Evolutionary conservation across 768 basidiomycete genomes (phyloP).

Genomic region (Psilocybe cubensis): DNA sequence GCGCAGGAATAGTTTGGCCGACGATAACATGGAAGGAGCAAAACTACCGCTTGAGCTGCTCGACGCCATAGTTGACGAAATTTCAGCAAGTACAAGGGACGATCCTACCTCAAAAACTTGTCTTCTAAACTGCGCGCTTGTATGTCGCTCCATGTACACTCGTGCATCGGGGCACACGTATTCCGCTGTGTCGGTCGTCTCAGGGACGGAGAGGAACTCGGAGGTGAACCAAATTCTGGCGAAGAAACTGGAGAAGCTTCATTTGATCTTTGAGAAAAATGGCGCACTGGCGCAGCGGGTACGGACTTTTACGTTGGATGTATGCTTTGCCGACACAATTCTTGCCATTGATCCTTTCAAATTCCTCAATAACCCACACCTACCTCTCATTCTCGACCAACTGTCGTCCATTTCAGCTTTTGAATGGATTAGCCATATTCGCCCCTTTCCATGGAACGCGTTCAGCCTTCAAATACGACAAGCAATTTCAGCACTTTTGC

Average conservation of each 20-base stretch:
- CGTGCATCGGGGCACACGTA: conserved; percentile 9
- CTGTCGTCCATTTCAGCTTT: conserved; percentile 4
- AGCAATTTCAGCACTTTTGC: neutral
- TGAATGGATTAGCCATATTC: conserved; percentile 2
- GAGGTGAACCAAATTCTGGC: neutral
- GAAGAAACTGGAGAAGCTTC: conserved; percentile 1
- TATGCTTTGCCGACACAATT: neutral
- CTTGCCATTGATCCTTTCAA: neutral
- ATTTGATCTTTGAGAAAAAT: neutral
- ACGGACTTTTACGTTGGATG: conserved; percentile 1
- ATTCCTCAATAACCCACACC: neutral
- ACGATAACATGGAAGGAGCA: neutral
- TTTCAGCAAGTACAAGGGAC: neutral
- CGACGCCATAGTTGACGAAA: conserved; percentile 10
- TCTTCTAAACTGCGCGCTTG: conserved; percentile 8
- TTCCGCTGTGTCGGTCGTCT: neutral
- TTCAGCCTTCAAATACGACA: neutral
- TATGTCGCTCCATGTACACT: conserved; percentile 10
- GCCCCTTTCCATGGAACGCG: neutral
- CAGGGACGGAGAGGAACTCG: neutral
- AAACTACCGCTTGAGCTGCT: conserved; percentile 11
- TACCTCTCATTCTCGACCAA: conserved; percentile 5
- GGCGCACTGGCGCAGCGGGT: conserved; percentile 4
- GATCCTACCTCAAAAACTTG: neutral
- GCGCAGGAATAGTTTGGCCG: neutral